Conservation (phyloP, 768 basidiomycete genomes). For the Rhizopogon vesiculosus region DNA sequence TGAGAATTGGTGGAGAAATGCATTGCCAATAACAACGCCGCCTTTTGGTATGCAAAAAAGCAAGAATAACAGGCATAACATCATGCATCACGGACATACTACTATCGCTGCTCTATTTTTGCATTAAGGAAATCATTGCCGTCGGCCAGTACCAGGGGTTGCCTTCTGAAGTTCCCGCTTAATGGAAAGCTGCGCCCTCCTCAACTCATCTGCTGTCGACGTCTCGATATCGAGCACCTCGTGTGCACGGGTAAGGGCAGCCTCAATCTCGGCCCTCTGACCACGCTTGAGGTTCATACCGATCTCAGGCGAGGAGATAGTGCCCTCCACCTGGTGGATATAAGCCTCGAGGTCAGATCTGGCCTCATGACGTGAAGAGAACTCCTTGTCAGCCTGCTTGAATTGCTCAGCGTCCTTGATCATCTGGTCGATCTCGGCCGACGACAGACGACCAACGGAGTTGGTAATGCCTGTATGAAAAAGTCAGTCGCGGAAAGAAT, state of each 20-base stretch:
- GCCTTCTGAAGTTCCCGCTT: slow-evolving; percentile 99
- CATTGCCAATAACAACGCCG: slow-evolving; percentile 1
- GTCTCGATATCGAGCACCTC: slow-evolving; percentile 99
- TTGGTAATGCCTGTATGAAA: slow-evolving; percentile 79
- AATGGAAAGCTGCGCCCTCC: slow-evolving; percentile 92
- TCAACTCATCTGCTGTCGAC: slow-evolving; percentile 88
- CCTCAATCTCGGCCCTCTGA: slow-evolving; percentile 90
- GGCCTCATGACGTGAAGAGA: slow-evolving; percentile 96
- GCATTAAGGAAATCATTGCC: background rate
- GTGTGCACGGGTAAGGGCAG: slow-evolving; percentile 95
- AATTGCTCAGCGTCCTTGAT: slow-evolving; percentile 99
- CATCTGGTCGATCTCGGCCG: slow-evolving; percentile 99
- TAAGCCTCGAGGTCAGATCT: slow-evolving; percentile 98
- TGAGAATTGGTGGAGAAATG: background rate
- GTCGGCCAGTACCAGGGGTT: slow-evolving; percentile 77
- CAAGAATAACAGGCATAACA: slow-evolving; percentile 10
- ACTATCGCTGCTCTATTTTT: slow-evolving; percentile 12
- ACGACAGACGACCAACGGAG: slow-evolving; percentile 97
- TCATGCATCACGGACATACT: slow-evolving; percentile 11
- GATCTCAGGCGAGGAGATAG: slow-evolving; percentile 94
- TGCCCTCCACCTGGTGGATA: slow-evolving; percentile 94
- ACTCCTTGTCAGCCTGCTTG: slow-evolving; percentile 96
- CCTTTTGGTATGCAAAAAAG: slow-evolving; percentile 9
- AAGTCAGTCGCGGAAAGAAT: slow-evolving; percentile 7
- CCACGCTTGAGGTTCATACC: slow-evolving; percentile 99